These are phyloP conservation scores for Breviolum minutum DNA, from an alignment of 73 alveolate genomes.

Conservation along the genomic window DNA sequence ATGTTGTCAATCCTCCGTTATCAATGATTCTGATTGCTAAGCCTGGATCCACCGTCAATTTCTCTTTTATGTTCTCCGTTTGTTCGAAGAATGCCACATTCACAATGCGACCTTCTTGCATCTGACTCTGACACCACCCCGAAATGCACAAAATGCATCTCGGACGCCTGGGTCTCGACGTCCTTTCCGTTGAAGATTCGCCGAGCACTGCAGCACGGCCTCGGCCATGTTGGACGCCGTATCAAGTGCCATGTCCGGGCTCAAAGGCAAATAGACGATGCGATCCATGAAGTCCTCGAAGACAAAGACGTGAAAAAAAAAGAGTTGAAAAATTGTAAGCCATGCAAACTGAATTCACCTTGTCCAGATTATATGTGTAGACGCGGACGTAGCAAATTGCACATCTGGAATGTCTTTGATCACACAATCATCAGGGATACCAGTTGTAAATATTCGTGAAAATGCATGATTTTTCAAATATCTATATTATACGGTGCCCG, in stretches of 20 bases:
- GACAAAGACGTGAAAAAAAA: background rate
- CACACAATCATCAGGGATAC: too few species aligned
- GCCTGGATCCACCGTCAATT: background rate
- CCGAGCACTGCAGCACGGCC: background rate
- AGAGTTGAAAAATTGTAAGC: background rate
- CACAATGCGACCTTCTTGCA: background rate
- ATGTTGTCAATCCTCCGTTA: too few species aligned
- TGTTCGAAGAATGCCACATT: background rate
- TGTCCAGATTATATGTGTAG: too few species aligned
- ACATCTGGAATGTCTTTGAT: too few species aligned
- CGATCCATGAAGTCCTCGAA: slow-evolving; percentile 74
- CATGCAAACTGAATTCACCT: too few species aligned
- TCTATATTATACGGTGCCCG: too few species aligned
- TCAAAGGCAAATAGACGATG: slow-evolving; percentile 57
- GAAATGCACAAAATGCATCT: background rate
- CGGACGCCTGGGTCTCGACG: slow-evolving; percentile 20
- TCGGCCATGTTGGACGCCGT: slow-evolving; percentile 42
- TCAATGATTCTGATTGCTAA: background rate
- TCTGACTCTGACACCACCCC: too few species aligned
- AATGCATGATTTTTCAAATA: too few species aligned
- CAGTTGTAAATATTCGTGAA: too few species aligned
- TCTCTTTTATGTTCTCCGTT: background rate
- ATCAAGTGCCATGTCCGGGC: slow-evolving; percentile 35
- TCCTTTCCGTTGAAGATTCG: background rate
- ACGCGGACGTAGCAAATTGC: too few species aligned